Percentiles rank a stretch among this genome's conserved stretches.
phyloP scores from a whole-genome alignment of 176 grass and related monocot genomes.

The Elymus sibiricus region DNA sequence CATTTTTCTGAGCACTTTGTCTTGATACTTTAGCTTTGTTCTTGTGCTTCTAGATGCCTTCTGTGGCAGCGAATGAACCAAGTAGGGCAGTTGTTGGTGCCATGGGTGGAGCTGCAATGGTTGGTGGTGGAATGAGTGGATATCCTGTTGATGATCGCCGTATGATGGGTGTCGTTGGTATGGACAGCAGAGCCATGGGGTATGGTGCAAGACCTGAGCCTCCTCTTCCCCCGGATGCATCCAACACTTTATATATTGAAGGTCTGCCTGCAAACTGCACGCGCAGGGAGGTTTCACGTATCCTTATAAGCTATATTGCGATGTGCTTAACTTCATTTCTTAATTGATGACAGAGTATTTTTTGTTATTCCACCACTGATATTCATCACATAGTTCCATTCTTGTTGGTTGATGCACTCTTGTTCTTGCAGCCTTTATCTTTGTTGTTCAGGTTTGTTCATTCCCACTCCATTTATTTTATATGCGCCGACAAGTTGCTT shows the following conservation, averaged over 20 bases:
- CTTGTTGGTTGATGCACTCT: neutral
- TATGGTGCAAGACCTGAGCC: conserved; percentile 71
- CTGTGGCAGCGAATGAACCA: conserved; percentile 52
- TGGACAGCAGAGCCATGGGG: conserved; percentile 69
- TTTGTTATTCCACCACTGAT: neutral
- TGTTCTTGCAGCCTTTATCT: neutral
- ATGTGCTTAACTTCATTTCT: neutral
- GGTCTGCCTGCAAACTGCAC: conserved; percentile 95
- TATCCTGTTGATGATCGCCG: conserved; percentile 69
- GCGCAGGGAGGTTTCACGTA: conserved; percentile 97
- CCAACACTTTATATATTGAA: conserved; percentile 86
- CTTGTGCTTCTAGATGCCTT: conserved; percentile 46
- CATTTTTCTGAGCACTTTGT: neutral
- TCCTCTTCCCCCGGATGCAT: conserved; percentile 84
- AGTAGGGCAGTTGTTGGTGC: conserved; percentile 62
- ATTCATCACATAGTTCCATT: neutral
- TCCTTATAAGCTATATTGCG: conserved; percentile 41
- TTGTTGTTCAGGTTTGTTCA: neutral
- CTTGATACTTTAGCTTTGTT: neutral
- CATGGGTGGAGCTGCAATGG: conserved; percentile 34
- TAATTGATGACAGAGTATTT: neutral
- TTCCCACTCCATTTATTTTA: neutral
- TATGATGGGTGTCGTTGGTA: conserved; percentile 56
- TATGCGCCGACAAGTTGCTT: neutral
- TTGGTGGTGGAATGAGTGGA: conserved; percentile 54